Conservation (phyloP, 2,329 filamentous ascomycete species). For the Fusarium clavum region DNA sequence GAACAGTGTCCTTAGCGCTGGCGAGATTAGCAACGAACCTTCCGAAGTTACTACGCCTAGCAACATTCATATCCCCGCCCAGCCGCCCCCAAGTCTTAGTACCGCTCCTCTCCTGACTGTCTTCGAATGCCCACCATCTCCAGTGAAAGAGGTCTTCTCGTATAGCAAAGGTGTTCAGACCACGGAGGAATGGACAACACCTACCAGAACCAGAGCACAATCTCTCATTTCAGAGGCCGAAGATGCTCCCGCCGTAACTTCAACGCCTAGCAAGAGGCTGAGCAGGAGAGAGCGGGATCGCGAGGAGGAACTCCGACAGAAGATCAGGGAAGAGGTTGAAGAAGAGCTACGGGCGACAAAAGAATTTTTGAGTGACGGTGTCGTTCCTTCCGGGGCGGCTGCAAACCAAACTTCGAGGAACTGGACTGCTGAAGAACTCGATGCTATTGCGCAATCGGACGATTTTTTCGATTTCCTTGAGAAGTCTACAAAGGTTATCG, state of each 20-base stretch:
- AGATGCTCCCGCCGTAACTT: slow-evolving; percentile 64
- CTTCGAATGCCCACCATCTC: slow-evolving; percentile 82
- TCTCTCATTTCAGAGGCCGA: slow-evolving; percentile 69
- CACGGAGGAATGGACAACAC: slow-evolving; percentile 75
- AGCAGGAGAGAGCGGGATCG: slow-evolving; percentile 83
- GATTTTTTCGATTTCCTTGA: slow-evolving; percentile 97
- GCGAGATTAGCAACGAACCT: slow-evolving; percentile 81
- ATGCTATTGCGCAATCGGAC: slow-evolving; percentile 89
- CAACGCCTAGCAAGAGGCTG: slow-evolving; percentile 76
- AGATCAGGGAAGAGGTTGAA: slow-evolving; percentile 88
- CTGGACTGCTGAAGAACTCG: slow-evolving; percentile 85
- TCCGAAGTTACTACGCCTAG: slow-evolving; percentile 68
- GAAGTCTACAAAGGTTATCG: slow-evolving; percentile 95
- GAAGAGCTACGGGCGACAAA: slow-evolving; percentile 85
- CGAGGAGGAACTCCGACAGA: slow-evolving; percentile 89
- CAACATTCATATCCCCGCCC: slow-evolving; percentile 56
- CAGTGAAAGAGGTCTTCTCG: slow-evolving; percentile 86
- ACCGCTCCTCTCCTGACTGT: slow-evolving; percentile 80
- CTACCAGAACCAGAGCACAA: slow-evolving; percentile 59
- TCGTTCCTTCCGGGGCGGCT: slow-evolving; percentile 39
- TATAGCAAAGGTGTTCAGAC: slow-evolving; percentile 99
- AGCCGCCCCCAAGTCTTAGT: slow-evolving; percentile 74
- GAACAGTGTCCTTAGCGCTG: slow-evolving; percentile 85
- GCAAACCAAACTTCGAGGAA: slow-evolving; percentile 81
- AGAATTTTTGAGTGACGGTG: slow-evolving; percentile 65